Evolutionary conservation across 2,329 filamentous ascomycete species (phyloP).

Genomic region (Monilinia fructicola): DNA sequence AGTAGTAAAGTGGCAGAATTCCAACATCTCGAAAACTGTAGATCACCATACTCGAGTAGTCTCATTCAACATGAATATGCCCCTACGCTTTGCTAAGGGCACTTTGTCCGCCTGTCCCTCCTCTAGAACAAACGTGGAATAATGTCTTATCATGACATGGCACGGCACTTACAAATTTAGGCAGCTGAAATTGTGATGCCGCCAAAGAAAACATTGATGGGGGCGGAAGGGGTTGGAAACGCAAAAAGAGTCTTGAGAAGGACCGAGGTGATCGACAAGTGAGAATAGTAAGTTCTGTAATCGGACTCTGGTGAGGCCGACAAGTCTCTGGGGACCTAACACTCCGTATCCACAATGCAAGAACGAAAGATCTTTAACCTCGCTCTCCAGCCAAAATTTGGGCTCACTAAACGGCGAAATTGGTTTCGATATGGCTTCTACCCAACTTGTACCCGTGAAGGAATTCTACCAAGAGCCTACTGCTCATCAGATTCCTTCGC

Average conservation of each 20-base stretch:
- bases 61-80: not conserved
- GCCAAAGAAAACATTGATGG: slow-evolving; percentile 15
- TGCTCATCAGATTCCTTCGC: slow-evolving; percentile 17
- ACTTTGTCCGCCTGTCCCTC: not conserved
- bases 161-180: not conserved
- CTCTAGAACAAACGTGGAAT: slow-evolving; percentile 7
- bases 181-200: slow-evolving; percentile 1
- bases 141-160: slow-evolving; percentile 12
- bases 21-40: not conserved
- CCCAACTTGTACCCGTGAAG: slow-evolving; percentile 6
- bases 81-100: not conserved
- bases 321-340: not conserved
- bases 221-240: not conserved
- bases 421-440: slow-evolving; percentile 7
- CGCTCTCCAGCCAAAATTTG: slow-evolving; percentile 8
- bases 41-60: slow-evolving; percentile 10
- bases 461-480: slow-evolving; percentile 17
- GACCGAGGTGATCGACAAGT: slow-evolving; percentile 6
- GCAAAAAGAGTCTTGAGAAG: not conserved
- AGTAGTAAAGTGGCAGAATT: slow-evolving; percentile 3
- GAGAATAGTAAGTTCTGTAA: not conserved
- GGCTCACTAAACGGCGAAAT: not conserved
- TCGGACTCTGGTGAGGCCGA: not conserved
- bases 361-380: slow-evolving; percentile 7
- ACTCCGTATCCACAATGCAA: not conserved